Percentiles rank a stretch among this genome's conserved stretches.
phyloP scores from a whole-genome alignment of 257 asterid species.

The Nicotiana tomentosiformis region DNA sequence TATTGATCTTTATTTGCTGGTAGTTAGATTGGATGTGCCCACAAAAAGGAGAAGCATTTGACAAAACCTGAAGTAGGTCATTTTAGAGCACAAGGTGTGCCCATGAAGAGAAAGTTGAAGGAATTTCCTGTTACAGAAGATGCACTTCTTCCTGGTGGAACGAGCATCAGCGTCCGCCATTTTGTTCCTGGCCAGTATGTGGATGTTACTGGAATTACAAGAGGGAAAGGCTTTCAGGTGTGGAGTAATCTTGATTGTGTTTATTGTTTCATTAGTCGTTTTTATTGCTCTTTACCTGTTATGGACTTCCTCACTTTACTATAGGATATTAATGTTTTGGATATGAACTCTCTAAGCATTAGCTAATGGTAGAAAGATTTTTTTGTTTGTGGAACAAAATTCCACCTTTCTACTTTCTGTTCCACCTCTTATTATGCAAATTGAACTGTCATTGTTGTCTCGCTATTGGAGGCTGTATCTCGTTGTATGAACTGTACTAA shows the following conservation, averaged over 20 bases:
- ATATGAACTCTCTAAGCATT: neutral
- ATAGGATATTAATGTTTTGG: neutral
- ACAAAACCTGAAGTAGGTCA: constrained; percentile 87
- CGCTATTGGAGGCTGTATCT: neutral
- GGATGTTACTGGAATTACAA: constrained; percentile 77
- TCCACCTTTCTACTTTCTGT: neutral
- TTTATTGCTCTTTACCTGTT: neutral
- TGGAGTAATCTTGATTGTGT: neutral
- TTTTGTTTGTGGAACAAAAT: neutral
- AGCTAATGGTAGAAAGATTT: neutral
- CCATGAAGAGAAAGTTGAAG: constrained; percentile 86
- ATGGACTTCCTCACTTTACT: neutral
- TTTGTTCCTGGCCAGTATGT: constrained; percentile 92
- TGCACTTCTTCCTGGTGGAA: constrained; percentile 90
- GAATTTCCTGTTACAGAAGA: constrained; percentile 93
- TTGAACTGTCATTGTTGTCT: neutral
- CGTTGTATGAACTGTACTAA: neutral
- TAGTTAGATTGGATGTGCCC: constrained; percentile 86
- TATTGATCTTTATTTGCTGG: constrained; percentile 21
- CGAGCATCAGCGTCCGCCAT: constrained; percentile 74
- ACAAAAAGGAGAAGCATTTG: constrained; percentile 89
- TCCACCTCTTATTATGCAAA: neutral
- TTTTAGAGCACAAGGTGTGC: constrained; percentile 94
- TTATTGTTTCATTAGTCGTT: neutral
- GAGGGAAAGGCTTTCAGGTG: constrained; percentile 96